phyloP scores from a whole-genome alignment of 2,329 filamentous ascomycete species.

The Penicillium sp. region DNA sequence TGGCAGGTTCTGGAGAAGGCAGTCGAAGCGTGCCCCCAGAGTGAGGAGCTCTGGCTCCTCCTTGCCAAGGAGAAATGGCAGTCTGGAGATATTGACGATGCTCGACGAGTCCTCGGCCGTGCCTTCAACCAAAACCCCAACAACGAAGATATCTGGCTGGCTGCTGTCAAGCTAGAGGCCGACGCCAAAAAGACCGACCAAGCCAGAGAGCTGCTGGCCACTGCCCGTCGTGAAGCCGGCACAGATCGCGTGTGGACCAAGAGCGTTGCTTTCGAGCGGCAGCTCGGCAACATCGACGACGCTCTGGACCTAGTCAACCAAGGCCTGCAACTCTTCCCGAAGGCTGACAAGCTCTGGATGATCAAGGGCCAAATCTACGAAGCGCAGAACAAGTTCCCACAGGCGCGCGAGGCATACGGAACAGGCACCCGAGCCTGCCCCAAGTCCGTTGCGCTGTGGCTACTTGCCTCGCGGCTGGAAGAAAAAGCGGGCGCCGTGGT shows the following conservation, averaged over 20 bases:
- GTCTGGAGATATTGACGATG: constrained; percentile 81
- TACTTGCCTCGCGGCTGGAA: constrained; percentile 84
- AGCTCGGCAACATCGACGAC: constrained; percentile 73
- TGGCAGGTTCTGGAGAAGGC: constrained; percentile 88
- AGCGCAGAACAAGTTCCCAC: constrained; percentile 70
- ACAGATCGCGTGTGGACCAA: constrained; percentile 98
- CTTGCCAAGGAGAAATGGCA: constrained; percentile 94
- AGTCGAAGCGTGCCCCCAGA: constrained; percentile 87
- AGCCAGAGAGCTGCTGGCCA: constrained; percentile 76
- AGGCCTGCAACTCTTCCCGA: constrained; percentile 81
- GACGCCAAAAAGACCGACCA: constrained; percentile 81
- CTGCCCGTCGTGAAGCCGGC: constrained; percentile 82
- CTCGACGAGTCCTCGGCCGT: constrained; percentile 77
- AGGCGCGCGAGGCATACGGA: constrained; percentile 86
- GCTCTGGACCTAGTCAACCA: constrained; percentile 86
- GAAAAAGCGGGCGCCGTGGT: constrained; percentile 80
- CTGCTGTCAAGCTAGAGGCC: constrained; percentile 92
- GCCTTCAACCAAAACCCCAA: constrained; percentile 95
- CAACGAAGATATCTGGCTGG: constrained; percentile 97
- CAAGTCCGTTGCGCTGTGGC: constrained; percentile 81
- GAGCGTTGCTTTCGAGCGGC: constrained; percentile 87
- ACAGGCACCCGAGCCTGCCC: constrained; percentile 85
- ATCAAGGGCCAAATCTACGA: constrained; percentile 99
- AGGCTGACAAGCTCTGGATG: constrained; percentile 90
- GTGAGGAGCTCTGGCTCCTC: constrained; percentile 92